Percentiles rank a stretch among this genome's conserved stretches.
Evolutionary conservation across 2,329 filamentous ascomycete genomes (phyloP).

Genomic region (Pseudopyrenochaeta lycopersici): DNA sequence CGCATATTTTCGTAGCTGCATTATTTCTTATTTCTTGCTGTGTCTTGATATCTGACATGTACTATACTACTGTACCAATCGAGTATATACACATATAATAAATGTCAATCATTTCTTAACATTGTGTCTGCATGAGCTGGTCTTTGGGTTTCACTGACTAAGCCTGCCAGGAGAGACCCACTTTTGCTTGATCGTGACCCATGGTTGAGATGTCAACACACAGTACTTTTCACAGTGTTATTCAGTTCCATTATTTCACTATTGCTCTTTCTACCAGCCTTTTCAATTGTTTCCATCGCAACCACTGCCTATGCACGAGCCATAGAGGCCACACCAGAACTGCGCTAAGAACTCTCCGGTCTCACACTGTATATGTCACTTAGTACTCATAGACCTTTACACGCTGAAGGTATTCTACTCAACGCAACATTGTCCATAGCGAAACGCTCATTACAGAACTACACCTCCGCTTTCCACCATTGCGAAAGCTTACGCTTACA

Average conservation of each 20-base stretch:
- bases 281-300: neutral
- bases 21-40: too few relatives aligned
- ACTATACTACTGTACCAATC: too few relatives aligned
- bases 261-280: neutral
- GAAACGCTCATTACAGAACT: too few relatives aligned
- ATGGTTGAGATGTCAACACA: neutral
- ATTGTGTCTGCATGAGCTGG: neutral
- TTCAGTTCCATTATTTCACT: too few relatives aligned
- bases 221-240: too few relatives aligned
- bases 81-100: too few relatives aligned
- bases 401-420: neutral
- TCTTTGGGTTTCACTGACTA: neutral
- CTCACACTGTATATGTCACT: neutral
- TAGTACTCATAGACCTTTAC: neutral
- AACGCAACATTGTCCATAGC: too few relatives aligned
- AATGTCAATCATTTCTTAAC: neutral
- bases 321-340: neutral
- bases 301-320: neutral
- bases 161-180: neutral
- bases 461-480: neutral
- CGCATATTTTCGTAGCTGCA: too few relatives aligned
- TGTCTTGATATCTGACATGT: too few relatives aligned
- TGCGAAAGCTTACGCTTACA: neutral
- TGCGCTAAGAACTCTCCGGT: neutral
- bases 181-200: neutral